phyloP scores from a whole-genome alignment of 2,329 filamentous ascomycete genomes.

The Neonectria hederae region DNA sequence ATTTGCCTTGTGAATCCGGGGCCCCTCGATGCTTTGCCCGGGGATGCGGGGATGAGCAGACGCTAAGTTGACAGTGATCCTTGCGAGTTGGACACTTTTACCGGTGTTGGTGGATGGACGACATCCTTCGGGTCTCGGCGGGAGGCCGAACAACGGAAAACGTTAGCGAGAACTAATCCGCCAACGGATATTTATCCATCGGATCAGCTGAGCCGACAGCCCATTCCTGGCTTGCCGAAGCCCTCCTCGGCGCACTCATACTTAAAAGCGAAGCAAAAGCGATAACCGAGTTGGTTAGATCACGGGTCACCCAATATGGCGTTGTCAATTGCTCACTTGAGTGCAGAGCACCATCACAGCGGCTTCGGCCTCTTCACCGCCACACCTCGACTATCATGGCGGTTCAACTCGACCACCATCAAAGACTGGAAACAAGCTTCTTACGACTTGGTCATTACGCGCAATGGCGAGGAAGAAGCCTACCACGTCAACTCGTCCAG shows the following conservation, averaged over 20 bases:
- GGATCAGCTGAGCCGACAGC: neutral
- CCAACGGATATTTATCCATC: neutral
- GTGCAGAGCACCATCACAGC: slow-evolving; percentile 29
- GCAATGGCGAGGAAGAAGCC: slow-evolving; percentile 29
- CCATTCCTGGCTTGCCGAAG: neutral
- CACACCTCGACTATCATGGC: slow-evolving; percentile 31
- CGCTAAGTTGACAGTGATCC: neutral
- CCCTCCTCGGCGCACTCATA: neutral
- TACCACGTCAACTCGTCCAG: slow-evolving; percentile 39
- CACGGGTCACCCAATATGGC: slow-evolving; percentile 2
- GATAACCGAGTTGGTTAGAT: neutral
- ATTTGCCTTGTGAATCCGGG: neutral
- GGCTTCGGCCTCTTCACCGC: slow-evolving; percentile 29
- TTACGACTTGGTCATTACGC: neutral
- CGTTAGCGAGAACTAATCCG: neutral
- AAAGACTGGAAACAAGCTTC: neutral
- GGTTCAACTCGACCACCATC: slow-evolving; percentile 10
- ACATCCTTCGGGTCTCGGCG: neutral
- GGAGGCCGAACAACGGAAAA: neutral
- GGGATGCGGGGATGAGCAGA: neutral
- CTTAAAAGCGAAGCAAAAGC: neutral
- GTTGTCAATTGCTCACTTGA: slow-evolving; percentile 14
- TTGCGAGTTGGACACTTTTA: neutral
- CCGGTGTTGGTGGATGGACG: neutral
- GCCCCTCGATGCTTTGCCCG: neutral